These are phyloP conservation scores for Papiliotrema nemorosa DNA, from an alignment of 1,284 basidiomycete species.

Conservation along the genomic window DNA sequence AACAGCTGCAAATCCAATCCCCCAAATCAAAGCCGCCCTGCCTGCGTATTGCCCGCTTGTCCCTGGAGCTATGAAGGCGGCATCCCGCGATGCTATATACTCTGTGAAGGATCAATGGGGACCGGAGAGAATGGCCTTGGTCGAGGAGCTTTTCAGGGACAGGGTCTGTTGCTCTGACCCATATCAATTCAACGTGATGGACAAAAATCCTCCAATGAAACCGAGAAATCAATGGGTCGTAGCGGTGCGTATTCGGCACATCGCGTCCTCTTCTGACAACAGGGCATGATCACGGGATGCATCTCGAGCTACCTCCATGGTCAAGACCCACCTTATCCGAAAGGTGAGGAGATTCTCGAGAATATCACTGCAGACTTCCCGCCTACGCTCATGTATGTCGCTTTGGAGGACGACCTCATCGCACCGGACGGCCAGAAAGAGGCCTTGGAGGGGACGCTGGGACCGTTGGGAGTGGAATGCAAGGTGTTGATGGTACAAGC, in stretches of 20 bases:
- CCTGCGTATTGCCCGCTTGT: conserved; percentile 1
- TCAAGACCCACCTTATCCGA: not conserved
- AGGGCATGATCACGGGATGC: conserved; percentile 2
- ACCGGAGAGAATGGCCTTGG: not conserved
- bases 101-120: not conserved
- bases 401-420: conserved; percentile 11
- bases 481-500: not conserved
- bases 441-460: conserved; percentile 7
- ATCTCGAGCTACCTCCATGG: conserved; percentile 3
- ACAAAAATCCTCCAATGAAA: not conserved
- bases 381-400: conserved; percentile 11
- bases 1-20: not conserved
- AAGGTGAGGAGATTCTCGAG: not conserved
- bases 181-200: conserved; percentile 1
- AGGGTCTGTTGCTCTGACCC: not conserved
- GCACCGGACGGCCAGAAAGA: conserved; percentile 5
- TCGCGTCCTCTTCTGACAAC: not conserved
- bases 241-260: not conserved
- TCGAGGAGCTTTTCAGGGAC: not conserved
- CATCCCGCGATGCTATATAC: not conserved
- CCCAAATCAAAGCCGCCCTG: not conserved
- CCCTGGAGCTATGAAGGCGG: not conserved
- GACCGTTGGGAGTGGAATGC: conserved; percentile 8
- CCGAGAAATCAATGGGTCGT: conserved; percentile 1
- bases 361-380: conserved; percentile 9